A percentile compares a stretch with the other conserved stretches of the same genome.
Evolutionary conservation across 306 rosid species (phyloP).

Genomic region (peach (Prunus persica)): Prunus_persica_NCBIv2 NC_034010.1:24985501-24986000

Average conservation of each 20-base stretch:
- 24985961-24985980: neutral
- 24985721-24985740: constrained; percentile 6
- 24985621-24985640: constrained; percentile 85
- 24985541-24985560: constrained; percentile 95
- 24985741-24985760: neutral
- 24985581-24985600: constrained; percentile 82
- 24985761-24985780: neutral
- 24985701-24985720: constrained; percentile 41
- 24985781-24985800: neutral
- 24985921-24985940: neutral
- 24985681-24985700: constrained; percentile 76
- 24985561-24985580: constrained; percentile 82
- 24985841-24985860: neutral
- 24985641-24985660: constrained; percentile 81
- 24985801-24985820: neutral
- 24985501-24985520: constrained; percentile 63
- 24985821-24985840: neutral
- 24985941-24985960: neutral
- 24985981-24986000: neutral
- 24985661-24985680: constrained; percentile 82
- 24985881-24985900: neutral
- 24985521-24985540: constrained; percentile 91
- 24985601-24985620: constrained; percentile 82
- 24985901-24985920: neutral
- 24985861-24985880: neutral